A percentile compares a stretch with the other conserved stretches of the same genome.
Conservation (phyloP, 441 rosid species). For the Biscutella laevigata region DNA sequence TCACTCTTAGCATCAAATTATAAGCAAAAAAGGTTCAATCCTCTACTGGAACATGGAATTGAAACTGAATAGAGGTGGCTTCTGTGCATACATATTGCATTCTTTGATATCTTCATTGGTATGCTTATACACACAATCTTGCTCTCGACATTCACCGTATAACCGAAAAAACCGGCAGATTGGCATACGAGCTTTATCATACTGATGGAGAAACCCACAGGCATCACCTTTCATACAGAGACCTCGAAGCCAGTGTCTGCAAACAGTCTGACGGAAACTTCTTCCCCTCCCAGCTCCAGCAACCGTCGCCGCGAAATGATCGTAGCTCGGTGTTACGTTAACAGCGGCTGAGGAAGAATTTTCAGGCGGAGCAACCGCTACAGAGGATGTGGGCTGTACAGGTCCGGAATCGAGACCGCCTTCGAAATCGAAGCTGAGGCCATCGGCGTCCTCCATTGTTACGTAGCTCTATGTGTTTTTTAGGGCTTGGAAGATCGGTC, state of each 20-base stretch:
- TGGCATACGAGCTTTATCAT: conserved; percentile 95
- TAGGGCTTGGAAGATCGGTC: neutral
- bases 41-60: neutral
- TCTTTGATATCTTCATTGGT: conserved; percentile 96
- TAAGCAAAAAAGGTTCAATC: neutral
- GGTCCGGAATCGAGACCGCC: conserved; percentile 77
- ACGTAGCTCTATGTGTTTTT: neutral
- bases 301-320: conserved; percentile 12
- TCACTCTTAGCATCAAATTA: neutral
- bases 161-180: conserved; percentile 82
- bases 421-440: conserved; percentile 94
- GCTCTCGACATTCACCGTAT: conserved; percentile 94
- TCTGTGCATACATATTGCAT: conserved; percentile 73
- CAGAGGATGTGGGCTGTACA: conserved; percentile 34
- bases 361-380: conserved; percentile 43
- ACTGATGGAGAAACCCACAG: conserved; percentile 95
- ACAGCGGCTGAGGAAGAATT: conserved; percentile 19
- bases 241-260: conserved; percentile 98
- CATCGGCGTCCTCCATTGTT: conserved; percentile 83
- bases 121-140: conserved; percentile 94
- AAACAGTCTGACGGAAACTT: conserved; percentile 96
- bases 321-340: conserved; percentile 20
- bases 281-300: conserved; percentile 46
- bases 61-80: neutral
- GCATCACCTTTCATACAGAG: conserved; percentile 99